Percentiles rank a stretch among this genome's conserved stretches.
Conservation (phyloP, 2,329 filamentous ascomycete genomes). For the Neurospora sp. region DNA sequence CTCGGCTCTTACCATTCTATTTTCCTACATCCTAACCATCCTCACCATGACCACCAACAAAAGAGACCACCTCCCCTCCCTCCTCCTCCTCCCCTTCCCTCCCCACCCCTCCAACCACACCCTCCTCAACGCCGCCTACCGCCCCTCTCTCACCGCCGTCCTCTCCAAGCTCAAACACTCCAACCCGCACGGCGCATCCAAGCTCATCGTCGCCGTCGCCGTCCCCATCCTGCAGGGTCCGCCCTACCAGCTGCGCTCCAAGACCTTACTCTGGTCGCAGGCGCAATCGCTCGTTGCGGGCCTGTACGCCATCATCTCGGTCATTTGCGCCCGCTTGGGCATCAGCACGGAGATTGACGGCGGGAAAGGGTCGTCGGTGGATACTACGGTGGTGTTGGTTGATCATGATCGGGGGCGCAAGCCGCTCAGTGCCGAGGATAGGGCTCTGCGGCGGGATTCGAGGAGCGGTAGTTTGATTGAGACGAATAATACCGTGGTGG, state of each 20-base stretch:
- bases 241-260: constrained; percentile 30
- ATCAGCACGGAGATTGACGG: constrained; percentile 49
- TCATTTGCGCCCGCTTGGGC: constrained; percentile 55
- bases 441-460: neutral
- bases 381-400: constrained; percentile 65
- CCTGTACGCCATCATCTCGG: constrained; percentile 68
- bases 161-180: constrained; percentile 36
- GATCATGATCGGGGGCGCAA: constrained; percentile 38
- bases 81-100: constrained; percentile 49
- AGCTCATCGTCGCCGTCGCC: constrained; percentile 48
- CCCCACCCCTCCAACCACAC: constrained; percentile 43
- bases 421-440: neutral
- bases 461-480: constrained; percentile 19
- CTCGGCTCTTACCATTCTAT: neutral
- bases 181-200: constrained; percentile 24
- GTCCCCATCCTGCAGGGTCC: constrained; percentile 50
- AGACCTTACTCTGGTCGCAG: constrained; percentile 52
- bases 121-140: constrained; percentile 50
- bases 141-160: constrained; percentile 44
- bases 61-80: constrained; percentile 30
- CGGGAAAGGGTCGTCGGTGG: constrained; percentile 62
- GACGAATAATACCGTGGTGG: constrained; percentile 35
- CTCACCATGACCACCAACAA: constrained; percentile 9
- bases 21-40: neutral
- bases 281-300: constrained; percentile 66